A percentile compares a stretch with the other conserved stretches of the same genome.
Evolutionary conservation across 495 filamentous ascomycete genomes (phyloP).

Genomic region (Halenospora varia): DNA sequence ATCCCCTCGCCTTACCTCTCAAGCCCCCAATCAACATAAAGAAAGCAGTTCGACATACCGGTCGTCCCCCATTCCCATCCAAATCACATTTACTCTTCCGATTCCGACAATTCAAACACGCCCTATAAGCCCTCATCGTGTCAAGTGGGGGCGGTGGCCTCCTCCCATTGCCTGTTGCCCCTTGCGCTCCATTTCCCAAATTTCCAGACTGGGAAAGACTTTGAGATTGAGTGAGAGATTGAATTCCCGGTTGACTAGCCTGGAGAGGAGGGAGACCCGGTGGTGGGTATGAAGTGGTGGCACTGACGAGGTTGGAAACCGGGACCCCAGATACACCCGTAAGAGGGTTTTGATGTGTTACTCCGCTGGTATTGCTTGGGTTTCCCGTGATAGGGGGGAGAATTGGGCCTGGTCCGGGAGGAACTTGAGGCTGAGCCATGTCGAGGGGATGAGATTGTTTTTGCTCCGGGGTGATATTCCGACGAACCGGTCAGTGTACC

Average conservation of each 20-base stretch:
- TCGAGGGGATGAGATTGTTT: no score
- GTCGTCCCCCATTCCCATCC: conserved; percentile 36
- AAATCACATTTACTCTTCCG: conserved; percentile 62
- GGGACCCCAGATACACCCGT: no score
- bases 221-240: no score
- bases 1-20: neutral
- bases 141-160: conserved; percentile 18
- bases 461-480: no score
- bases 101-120: conserved; percentile 59
- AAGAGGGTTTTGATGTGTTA: no score
- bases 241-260: no score
- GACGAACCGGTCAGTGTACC: no score
- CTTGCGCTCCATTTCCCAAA: neutral
- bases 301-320: no score
- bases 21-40: neutral
- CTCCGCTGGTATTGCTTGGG: no score
- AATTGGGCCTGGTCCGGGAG: neutral
- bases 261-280: no score
- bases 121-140: conserved; percentile 54
- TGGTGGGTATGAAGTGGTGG: no score
- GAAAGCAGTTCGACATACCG: conserved; percentile 20
- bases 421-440: neutral
- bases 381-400: neutral
- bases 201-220: neutral
- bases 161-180: neutral